Evolutionary conservation across 768 basidiomycete species (phyloP).

Genomic region (Psilocybe azurescens): DNA sequence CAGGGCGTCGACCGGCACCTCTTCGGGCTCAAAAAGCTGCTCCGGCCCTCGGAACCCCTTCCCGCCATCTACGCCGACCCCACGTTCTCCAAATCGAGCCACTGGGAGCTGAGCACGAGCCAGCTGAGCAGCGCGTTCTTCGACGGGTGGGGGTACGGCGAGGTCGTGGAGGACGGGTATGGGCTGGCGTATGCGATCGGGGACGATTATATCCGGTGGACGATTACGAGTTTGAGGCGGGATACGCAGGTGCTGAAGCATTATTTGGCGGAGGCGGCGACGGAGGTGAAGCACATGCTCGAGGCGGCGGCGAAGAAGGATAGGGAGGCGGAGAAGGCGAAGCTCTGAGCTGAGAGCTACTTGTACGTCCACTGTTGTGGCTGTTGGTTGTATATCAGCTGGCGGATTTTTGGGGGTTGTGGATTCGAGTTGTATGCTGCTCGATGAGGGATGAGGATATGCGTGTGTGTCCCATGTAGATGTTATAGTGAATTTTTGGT

Average conservation of each 20-base stretch:
- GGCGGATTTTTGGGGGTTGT: too few relatives aligned
- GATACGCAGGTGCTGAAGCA: constrained; percentile 61
- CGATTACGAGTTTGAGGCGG: constrained; percentile 76
- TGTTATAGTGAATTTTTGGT: too few relatives aligned
- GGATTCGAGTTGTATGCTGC: too few relatives aligned
- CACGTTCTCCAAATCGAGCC: constrained; percentile 69
- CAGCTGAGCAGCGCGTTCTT: constrained; percentile 83
- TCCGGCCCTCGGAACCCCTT: constrained; percentile 72
- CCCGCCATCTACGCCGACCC: constrained; percentile 80
- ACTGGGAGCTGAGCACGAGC: constrained; percentile 95
- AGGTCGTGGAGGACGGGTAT: constrained; percentile 93
- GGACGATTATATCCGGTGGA: constrained; percentile 86
- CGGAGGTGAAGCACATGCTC: constrained; percentile 77
- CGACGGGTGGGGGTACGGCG: constrained; percentile 97
- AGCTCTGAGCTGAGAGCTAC: constrained; percentile 8
- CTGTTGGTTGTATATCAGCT: too few relatives aligned
- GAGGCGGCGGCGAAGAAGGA: constrained; percentile 61
- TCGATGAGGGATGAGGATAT: too few relatives aligned
- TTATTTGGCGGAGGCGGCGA: constrained; percentile 81
- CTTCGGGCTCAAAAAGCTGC: constrained; percentile 88
- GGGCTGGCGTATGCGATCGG: constrained; percentile 92
- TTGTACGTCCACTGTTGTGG: too few relatives aligned
- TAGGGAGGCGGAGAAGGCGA: constrained; percentile 35
- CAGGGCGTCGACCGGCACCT: constrained; percentile 96
- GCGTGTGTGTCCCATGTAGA: too few relatives aligned